Base-by-base conservation (phyloP, 1,284 basidiomycete species). In the Sutorius eximius region DNA sequence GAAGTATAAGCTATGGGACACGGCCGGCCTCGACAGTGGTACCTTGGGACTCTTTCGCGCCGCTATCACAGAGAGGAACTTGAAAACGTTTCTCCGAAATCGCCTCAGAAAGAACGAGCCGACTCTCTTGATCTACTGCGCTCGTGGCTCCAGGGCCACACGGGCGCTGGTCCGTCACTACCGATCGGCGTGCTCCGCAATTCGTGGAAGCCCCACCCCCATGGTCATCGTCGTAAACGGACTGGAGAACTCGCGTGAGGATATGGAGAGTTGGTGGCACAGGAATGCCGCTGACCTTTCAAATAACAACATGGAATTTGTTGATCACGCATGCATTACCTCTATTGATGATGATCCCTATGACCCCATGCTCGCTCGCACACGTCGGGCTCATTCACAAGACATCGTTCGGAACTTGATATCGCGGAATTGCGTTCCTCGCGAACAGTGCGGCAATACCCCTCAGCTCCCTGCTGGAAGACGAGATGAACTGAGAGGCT, bases 211-310 rank as follows among this genome's bases (percentile, higher is more conserved):
- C 8, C 38, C 52, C 15, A 58, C 64, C 29, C 71, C 71, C 2
- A 61, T 74, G 48, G 65, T 59, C 42, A 49, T 73, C 22, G 56
- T 73, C 24, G 59, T 70, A 15, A 74, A 71, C 13, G 69, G 68
- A 18, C 57, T 74, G 43, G 72, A 72, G 54, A 62, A 73, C 15
- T 33, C 56, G 12, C 51, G 56, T 30, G 61, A 52, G 44, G 68
- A 67, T 2, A 73, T 73, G 72, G 71, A 73, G 30, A 40, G 51
- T 27, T 72, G 70, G 73, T 74, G 73, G 72, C 24, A 30, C 29
- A 62, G 47, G 38, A 72, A 74, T 18, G 52, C 44, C 11, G 20
- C 34, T 9, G 53, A 58, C 1, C 56, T 69, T 16, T 58, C 52
- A 8, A 48, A 47, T 3, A 40, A 66, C 46, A 57, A 56, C 42